These are phyloP conservation scores for Cornus kousa DNA, from an alignment of 148 eudicot species.

Conservation along the genomic window DNA sequence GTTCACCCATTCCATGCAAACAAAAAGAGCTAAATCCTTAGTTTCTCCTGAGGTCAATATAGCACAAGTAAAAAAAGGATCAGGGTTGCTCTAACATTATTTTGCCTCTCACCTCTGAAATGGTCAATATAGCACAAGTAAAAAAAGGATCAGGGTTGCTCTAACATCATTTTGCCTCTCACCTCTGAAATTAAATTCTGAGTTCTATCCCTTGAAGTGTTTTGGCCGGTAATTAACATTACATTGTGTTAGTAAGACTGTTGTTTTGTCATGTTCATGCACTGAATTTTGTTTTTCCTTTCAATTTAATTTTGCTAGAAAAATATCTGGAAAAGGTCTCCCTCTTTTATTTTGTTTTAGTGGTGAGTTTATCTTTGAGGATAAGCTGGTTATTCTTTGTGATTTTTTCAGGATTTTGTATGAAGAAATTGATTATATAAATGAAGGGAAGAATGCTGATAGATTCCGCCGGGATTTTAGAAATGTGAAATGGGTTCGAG, in stretches of 20 bases:
- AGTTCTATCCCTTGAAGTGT: no score
- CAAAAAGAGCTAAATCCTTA: no score
- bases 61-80: no score
- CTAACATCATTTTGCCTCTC: no score
- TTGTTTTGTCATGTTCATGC: neutral
- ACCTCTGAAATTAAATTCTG: no score
- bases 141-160: no score
- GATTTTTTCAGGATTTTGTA: slow-evolving; percentile 73
- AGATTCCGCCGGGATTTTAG: slow-evolving; percentile 92
- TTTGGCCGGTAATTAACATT: neutral
- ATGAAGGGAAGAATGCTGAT: slow-evolving; percentile 99
- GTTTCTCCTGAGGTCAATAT: no score
- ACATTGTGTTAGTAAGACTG: neutral
- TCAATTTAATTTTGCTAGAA: neutral
- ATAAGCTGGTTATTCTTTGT: slow-evolving; percentile 15
- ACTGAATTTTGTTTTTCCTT: neutral
- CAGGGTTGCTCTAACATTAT: no score
- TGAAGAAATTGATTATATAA: slow-evolving; percentile 93
- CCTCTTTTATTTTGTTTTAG: neutral
- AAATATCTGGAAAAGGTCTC: neutral
- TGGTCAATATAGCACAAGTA: no score
- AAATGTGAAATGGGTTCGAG: slow-evolving; percentile 98
- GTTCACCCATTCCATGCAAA: no score
- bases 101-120: no score
- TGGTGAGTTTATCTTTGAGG: neutral